Evolutionary conservation across 2,329 filamentous ascomycete species (phyloP), one percentile per base, ranked within the genome.

Genomic region (Verticillium zaregamsianum): DNA sequence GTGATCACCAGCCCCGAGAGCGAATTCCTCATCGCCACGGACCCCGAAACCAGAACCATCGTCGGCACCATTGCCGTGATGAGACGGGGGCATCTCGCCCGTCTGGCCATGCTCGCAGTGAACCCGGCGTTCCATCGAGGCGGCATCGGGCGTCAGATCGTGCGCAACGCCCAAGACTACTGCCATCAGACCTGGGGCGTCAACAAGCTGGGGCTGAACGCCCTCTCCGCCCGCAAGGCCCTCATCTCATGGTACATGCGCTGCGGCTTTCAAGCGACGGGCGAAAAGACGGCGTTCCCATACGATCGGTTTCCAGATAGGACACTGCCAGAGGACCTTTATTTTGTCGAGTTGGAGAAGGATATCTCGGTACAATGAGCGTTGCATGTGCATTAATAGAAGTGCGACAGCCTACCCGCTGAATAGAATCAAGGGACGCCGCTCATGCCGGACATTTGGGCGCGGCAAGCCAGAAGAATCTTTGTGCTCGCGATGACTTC

Each of bases 341-440:
- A 67, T 31, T 77, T 77, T 64, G 58, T 75, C 17, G 71, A 74
- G 61, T 56, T 77, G 62, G 71, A 73, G 52, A 78, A 79, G 68
- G 65, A 68, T 23, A 39, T 49, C 59, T 58, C 49, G 25, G 58
- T 28, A 31, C 31, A 45, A 52, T 40, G 15, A 4, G 15, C 2
- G 3, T 55, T 31, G 63, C 17, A 72, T 35, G 33, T 7, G 3
- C 28, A 6, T 28, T 28, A 28, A 5, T 5, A 28, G 28, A 28
- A 28, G 4, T 6, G 28, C 28, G 28, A 6, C 28, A 4, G 28
- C 28, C 28, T 28, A 6, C 28, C 3, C 28, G 4, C 28, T 28
- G 5, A 6, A 6, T 28, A 1, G 6, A 1, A 28, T 28, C 5
- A 28, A 28, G 6, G 28, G 1, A 28, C 28, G 28, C 28, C 28